A percentile compares a stretch with the other conserved stretches of the same genome.
phyloP scores from a whole-genome alignment of 768 basidiomycete species.

The Kwoniella shandongensis region DNA sequence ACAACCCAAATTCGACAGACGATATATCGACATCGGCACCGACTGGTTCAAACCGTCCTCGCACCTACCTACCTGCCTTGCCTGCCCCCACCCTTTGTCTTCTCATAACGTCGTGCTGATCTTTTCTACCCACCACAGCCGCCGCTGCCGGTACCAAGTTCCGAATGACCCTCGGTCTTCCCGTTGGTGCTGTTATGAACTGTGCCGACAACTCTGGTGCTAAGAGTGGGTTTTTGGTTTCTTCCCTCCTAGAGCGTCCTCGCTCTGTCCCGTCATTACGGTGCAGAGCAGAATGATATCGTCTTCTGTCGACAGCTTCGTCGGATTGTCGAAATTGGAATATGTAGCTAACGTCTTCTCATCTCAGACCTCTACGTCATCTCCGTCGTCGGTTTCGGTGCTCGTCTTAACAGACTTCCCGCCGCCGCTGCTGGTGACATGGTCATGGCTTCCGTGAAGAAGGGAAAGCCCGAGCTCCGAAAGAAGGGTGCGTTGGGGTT shows the following conservation, averaged over 20 bases:
- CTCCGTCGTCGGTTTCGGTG: slow-evolving; percentile 92
- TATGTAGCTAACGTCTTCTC: background rate
- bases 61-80: too few species aligned
- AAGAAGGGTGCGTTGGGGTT: slow-evolving; percentile 82
- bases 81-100: background rate
- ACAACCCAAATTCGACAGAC: too few species aligned
- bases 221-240: slow-evolving; percentile 61
- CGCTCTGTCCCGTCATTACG: too few species aligned
- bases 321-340: too few species aligned
- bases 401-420: slow-evolving; percentile 94
- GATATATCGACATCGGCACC: too few species aligned
- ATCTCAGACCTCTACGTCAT: slow-evolving; percentile 62
- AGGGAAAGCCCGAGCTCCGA: slow-evolving; percentile 98
- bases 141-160: slow-evolving; percentile 82
- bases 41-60: too few species aligned
- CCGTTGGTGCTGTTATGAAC: slow-evolving; percentile 68
- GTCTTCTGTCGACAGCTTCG: too few species aligned
- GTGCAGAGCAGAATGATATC: too few species aligned
- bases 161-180: slow-evolving; percentile 67
- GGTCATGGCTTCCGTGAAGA: slow-evolving; percentile 84
- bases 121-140: slow-evolving; percentile 24
- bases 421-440: slow-evolving; percentile 64
- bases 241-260: background rate
- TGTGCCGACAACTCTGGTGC: slow-evolving; percentile 99
- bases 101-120: background rate